Conservation (phyloP, 1,284 basidiomycete species). For the Schizophyllum amplum region DNA sequence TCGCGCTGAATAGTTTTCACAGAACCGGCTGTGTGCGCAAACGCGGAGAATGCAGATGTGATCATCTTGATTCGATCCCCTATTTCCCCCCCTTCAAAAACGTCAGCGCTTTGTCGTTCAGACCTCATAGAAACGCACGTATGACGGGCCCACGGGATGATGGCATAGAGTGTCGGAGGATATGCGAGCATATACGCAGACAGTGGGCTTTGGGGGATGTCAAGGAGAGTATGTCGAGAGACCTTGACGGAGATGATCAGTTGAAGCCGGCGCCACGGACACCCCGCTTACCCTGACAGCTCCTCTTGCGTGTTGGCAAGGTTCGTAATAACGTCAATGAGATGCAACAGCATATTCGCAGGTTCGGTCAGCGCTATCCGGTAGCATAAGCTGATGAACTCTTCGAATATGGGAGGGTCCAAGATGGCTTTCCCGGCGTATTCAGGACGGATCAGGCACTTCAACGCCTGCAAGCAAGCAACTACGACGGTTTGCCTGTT, state of each 20-base stretch:
- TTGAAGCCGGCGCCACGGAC: slow-evolving; percentile 9
- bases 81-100: slow-evolving; percentile 30
- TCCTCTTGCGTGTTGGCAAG: slow-evolving; percentile 51
- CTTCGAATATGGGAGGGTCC: slow-evolving; percentile 80
- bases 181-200: slow-evolving; percentile 73
- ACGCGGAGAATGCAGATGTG: slow-evolving; percentile 58
- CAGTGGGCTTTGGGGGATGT: slow-evolving; percentile 62
- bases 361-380: slow-evolving; percentile 86
- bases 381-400: slow-evolving; percentile 84
- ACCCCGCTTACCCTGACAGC: slow-evolving; percentile 9
- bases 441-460: slow-evolving; percentile 69
- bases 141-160: slow-evolving; percentile 44
- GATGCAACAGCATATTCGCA: slow-evolving; percentile 62
- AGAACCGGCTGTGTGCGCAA: slow-evolving; percentile 53
- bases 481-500: slow-evolving; percentile 42
- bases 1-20: slow-evolving; percentile 52
- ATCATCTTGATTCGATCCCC: slow-evolving; percentile 61
- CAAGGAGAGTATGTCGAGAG: slow-evolving; percentile 19
- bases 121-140: slow-evolving; percentile 35
- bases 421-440: slow-evolving; percentile 78
- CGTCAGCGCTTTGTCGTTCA: not conserved
- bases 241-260: not conserved
- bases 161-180: slow-evolving; percentile 66
- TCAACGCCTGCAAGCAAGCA: slow-evolving; percentile 76
- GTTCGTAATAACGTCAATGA: slow-evolving; percentile 66